Conservation (phyloP, 176 grass and related monocot species). For the Oryza longistaminata region DNA sequence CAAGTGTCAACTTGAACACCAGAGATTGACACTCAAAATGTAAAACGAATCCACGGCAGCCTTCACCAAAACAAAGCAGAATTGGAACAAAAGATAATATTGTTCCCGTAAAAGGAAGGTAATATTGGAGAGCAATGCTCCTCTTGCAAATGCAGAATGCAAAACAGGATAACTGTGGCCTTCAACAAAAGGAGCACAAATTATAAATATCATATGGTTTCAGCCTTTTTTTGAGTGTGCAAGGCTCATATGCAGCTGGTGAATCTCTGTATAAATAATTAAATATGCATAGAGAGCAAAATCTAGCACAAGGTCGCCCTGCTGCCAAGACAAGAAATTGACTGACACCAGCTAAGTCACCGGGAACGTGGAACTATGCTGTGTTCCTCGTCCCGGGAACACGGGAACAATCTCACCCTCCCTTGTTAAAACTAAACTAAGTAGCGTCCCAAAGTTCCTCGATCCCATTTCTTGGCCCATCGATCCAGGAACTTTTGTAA, state of each 20-base stretch:
- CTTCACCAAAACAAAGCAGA: constrained; percentile 19
- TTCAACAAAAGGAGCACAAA: constrained; percentile 14
- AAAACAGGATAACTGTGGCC: not conserved
- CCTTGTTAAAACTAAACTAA: no score
- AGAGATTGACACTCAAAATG: not conserved
- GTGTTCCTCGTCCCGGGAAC: no score
- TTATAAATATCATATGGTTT: not conserved
- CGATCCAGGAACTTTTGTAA: no score
- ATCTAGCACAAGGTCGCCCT: not conserved
- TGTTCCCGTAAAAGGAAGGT: not conserved
- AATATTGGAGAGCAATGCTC: not conserved
- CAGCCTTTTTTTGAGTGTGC: not conserved
- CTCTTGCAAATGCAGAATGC: not conserved
- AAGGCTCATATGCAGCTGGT: not conserved
- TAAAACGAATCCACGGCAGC: not conserved
- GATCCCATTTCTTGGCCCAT: no score
- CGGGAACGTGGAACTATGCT: no score
- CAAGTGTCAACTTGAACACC: constrained; percentile 2
- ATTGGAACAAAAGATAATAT: not conserved
- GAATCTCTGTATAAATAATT: not conserved
- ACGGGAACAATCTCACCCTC: no score
- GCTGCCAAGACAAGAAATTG: not conserved
- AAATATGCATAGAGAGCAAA: not conserved
- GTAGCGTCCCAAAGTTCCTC: no score
- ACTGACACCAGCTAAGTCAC: not conserved